phyloP scores from a whole-genome alignment of 208 protist genomes.

The Crithidia sp. region DNA sequence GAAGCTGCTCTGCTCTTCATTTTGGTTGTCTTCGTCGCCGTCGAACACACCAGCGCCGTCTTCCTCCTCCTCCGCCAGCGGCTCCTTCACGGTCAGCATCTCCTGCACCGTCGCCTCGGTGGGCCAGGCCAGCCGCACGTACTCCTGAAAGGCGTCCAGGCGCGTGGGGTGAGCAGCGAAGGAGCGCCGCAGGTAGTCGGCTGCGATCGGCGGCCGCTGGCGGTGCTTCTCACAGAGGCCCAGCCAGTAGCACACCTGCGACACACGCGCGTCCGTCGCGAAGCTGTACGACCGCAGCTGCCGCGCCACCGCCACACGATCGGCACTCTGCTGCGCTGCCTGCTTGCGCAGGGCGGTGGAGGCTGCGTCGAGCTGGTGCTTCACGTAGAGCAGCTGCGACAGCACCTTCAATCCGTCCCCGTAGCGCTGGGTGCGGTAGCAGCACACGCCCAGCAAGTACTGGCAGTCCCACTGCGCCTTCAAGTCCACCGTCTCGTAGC shows the following conservation, averaged over 20 bases:
- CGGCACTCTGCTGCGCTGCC: not conserved
- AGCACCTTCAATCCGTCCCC: conserved; percentile 63
- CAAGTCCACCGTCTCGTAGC: conserved; percentile 42
- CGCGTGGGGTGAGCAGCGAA: conserved; percentile 45
- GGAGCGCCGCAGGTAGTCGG: conserved; percentile 28
- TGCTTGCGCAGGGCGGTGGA: conserved; percentile 18
- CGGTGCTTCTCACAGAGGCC: conserved; percentile 60
- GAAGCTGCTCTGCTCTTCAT: not conserved
- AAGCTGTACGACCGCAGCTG: conserved; percentile 29
- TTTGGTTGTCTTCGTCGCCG: not conserved
- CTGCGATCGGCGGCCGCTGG: conserved; percentile 26
- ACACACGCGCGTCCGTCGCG: conserved; percentile 26
- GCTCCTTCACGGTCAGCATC: conserved; percentile 19
- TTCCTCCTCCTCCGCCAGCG: conserved; percentile 21
- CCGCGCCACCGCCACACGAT: not conserved
- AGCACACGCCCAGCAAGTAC: conserved; percentile 82
- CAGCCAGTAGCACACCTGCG: conserved; percentile 68
- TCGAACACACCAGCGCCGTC: not conserved
- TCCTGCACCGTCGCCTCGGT: conserved; percentile 22
- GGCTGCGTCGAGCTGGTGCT: conserved; percentile 22
- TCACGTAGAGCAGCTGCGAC: conserved; percentile 50
- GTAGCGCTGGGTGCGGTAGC: conserved; percentile 63
- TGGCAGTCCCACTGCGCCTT: conserved; percentile 72
- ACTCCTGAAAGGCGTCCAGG: conserved; percentile 59
- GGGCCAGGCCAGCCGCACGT: conserved; percentile 36